These are phyloP conservation scores for Solanum chilense DNA, from an alignment of 257 asterid genomes.

Conservation along the genomic window DNA sequence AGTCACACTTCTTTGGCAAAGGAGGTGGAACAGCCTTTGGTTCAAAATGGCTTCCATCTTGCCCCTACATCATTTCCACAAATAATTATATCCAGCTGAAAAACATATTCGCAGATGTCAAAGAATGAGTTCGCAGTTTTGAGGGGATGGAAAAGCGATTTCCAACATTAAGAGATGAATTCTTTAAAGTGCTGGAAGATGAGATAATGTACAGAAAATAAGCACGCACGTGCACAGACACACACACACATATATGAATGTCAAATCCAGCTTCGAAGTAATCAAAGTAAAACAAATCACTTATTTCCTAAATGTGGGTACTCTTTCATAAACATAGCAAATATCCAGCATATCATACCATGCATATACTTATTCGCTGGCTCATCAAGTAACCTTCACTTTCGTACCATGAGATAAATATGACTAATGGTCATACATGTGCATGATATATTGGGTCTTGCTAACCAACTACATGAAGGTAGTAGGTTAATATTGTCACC, in stretches of 20 bases:
- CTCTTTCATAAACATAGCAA: background rate
- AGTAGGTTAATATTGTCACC: background rate
- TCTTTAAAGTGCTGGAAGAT: background rate
- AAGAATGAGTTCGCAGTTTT: background rate
- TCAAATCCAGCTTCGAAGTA: background rate
- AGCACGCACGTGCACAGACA: background rate
- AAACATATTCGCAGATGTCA: background rate
- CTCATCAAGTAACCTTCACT: background rate
- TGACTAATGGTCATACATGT: background rate
- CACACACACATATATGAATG: background rate
- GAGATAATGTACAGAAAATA: background rate
- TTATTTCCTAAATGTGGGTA: background rate
- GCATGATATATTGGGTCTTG: background rate
- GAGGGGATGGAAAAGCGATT: background rate
- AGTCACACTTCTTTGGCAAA: slow-evolving; percentile 72
- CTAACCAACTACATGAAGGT: background rate
- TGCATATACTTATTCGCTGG: background rate
- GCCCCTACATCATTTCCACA: slow-evolving; percentile 41
- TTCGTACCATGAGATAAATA: background rate
- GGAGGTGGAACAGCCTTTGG: slow-evolving; percentile 70
- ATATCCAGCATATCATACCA: background rate
- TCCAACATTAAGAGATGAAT: background rate
- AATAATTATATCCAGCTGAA: background rate
- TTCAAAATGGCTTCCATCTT: slow-evolving; percentile 75
- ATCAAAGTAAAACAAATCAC: background rate